Conservation (phyloP, 768 basidiomycete species). For the Lentinula detonsa region DNA sequence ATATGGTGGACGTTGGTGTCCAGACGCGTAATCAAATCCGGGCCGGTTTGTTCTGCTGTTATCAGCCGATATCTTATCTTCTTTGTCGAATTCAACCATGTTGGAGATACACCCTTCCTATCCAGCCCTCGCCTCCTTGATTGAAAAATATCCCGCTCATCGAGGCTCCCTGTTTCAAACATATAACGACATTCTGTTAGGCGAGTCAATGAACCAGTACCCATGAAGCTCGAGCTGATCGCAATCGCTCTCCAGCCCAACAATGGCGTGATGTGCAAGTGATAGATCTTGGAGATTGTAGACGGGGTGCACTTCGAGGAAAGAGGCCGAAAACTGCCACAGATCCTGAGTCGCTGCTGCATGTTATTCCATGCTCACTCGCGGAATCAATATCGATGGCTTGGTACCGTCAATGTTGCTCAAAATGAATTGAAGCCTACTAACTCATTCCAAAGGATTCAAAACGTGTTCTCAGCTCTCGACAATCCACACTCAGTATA, state of each 20-base stretch:
- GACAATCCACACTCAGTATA: constrained; percentile 45
- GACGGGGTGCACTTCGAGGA: constrained; percentile 55
- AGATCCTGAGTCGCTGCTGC: constrained; percentile 29
- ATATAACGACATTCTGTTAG: constrained; percentile 66
- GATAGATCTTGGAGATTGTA: constrained; percentile 48
- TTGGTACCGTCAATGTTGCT: constrained; percentile 35
- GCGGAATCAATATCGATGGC: constrained; percentile 59
- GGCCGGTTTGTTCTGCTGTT: not conserved
- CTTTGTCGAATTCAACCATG: not conserved
- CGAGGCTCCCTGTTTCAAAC: constrained; percentile 65
- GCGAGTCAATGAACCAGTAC: constrained; percentile 27
- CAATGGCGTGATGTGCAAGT: constrained; percentile 64
- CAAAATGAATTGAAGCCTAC: not conserved
- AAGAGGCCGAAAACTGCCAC: constrained; percentile 46
- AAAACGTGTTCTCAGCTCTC: constrained; percentile 48
- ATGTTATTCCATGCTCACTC: constrained; percentile 64
- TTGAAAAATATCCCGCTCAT: constrained; percentile 56
- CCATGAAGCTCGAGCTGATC: not conserved
- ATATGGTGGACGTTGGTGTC: not conserved
- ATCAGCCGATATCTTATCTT: not conserved
- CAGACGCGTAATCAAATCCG: not conserved
- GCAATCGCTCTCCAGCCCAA: constrained; percentile 43
- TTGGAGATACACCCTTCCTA: constrained; percentile 4
- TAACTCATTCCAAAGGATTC: constrained; percentile 38
- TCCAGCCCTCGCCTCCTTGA: constrained; percentile 14